Evolutionary conservation across 305 asterid species (phyloP).

Genomic region (Rubia balearica): DNA sequence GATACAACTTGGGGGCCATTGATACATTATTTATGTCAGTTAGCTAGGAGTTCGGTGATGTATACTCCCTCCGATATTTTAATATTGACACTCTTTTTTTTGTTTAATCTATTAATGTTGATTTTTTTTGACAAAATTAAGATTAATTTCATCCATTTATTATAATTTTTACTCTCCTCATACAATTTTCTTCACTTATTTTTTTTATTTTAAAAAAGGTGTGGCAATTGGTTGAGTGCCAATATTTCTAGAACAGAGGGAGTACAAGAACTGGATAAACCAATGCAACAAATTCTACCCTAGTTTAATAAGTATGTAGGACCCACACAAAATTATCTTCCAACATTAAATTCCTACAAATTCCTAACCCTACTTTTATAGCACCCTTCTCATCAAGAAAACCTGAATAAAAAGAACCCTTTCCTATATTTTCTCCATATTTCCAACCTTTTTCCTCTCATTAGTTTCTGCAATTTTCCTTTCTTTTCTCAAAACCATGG

Average conservation of each 20-base stretch:
- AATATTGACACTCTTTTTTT: no score
- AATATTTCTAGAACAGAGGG: no score
- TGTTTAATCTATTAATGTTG: no score
- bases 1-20: not conserved
- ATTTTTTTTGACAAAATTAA: no score
- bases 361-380: conserved; percentile 15
- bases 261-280: not conserved
- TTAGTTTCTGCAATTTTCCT: not conserved
- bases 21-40: not conserved
- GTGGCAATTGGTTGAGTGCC: no score
- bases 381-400: conserved; percentile 10
- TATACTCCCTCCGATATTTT: not conserved
- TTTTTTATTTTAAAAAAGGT: no score
- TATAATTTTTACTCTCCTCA: no score
- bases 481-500: conserved; percentile 30
- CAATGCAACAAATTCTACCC: not conserved
- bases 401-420: not conserved
- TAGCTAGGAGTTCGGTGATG: not conserved
- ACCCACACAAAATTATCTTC: conserved; percentile 9
- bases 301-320: conserved; percentile 14
- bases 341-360: not conserved
- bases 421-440: not conserved
- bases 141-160: no score
- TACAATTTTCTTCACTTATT: no score
- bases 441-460: not conserved